Conservation (phyloP, 148 eudicot genomes). For the Silene uniflora region DNA sequence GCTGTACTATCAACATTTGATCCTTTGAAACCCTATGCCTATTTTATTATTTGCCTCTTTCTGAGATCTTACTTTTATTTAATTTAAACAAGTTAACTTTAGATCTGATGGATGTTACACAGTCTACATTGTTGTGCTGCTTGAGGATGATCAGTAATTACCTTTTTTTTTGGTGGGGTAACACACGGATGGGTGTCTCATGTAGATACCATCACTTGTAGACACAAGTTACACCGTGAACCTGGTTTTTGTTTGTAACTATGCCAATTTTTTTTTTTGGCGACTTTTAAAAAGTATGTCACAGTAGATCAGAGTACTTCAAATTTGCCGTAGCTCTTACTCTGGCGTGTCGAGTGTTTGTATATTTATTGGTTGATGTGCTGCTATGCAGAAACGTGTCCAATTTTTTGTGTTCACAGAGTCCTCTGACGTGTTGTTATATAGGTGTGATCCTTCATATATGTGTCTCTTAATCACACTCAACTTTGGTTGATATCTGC, state of each 20-base stretch:
- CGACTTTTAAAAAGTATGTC: background rate
- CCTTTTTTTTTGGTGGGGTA: background rate
- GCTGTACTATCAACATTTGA: background rate
- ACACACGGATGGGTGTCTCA: background rate
- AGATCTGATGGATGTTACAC: background rate
- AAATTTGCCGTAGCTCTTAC: background rate
- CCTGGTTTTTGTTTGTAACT: no score
- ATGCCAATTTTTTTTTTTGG: no score
- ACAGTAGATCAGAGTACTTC: background rate
- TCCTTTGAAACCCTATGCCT: background rate
- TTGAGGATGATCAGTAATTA: no score
- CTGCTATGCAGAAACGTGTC: background rate
- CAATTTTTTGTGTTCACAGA: background rate
- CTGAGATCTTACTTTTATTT: background rate
- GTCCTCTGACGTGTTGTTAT: background rate
- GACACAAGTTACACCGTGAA: background rate
- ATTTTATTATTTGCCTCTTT: background rate
- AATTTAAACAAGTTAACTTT: background rate
- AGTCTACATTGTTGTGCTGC: no score
- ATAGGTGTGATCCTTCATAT: background rate
- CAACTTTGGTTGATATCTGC: conserved; percentile 17
- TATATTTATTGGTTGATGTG: background rate
- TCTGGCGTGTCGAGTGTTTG: background rate
- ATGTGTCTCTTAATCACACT: background rate
- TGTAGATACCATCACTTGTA: background rate